Evolutionary conservation across 1,284 basidiomycete species (phyloP), one percentile per base, ranked within the genome.

Genomic region (Cryptococcus jaspeensis): DNA sequence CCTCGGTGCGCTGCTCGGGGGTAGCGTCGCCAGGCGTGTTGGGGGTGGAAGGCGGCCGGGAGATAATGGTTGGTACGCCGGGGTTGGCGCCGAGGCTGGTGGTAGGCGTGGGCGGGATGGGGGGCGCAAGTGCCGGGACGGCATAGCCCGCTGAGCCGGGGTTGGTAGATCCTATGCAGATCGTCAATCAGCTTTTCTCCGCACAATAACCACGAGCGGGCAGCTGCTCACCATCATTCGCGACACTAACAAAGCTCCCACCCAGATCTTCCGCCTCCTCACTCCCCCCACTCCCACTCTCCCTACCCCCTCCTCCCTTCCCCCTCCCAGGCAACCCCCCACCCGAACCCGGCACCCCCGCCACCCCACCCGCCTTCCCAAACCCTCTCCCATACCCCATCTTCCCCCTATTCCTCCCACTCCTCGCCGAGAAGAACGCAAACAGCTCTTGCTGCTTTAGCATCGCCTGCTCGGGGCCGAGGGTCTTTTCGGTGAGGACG

Each of bases 361-460:
- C 46, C 47, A 59, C 39, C 38, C 53, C 52, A 37, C 40, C 41
- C 2, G 13, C 37, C 44, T 55, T 59, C 7, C 49, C 57, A 8
- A 60, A 46, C 12, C 58, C 60, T 32, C 37, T 38, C 2, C 28
- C 37, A 48, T 60, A 64, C 11, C 59, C 65, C 23, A 63, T 53
- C 20, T 57, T 55, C 1, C 40, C 50, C 32, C 68, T 42, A n/a
- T 65, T 62, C 44, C 60, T 67, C 9, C 72, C 67, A 22, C 65
- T 67, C 43, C 71, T 50, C 16, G 62, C 73, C 7, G 80, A 78
- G 65, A 83, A 89, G 87, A 90, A 97, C 5, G 84, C 80, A 74
- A 97, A 96, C 2, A 94, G 82, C 44, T 92, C 89, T 35, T 92
- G 82, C 84, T 94, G 93, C 59, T 85, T 87, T 23, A 81, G 80